A percentile compares a stretch with the other conserved stretches of the same genome.
Conservation (phyloP, 768 basidiomycete genomes). For the Paxillus ammoniavirescens region DNA sequence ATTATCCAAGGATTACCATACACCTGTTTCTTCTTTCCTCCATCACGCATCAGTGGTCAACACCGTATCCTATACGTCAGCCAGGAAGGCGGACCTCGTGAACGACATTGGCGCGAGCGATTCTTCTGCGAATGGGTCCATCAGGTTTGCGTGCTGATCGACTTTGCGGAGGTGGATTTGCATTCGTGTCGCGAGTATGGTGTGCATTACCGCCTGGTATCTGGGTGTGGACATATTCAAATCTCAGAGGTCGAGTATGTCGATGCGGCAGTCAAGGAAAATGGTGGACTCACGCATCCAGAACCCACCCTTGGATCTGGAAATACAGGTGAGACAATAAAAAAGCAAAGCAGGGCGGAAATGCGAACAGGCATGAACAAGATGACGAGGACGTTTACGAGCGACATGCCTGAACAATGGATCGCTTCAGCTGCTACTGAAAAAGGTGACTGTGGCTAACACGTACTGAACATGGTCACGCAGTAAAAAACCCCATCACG, state of each 20-base stretch:
- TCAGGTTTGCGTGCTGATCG: neutral
- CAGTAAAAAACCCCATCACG: neutral
- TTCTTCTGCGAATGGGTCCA: neutral
- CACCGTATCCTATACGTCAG: too few relatives aligned
- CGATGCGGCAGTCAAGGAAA: neutral
- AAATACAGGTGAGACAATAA: neutral
- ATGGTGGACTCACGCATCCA: neutral
- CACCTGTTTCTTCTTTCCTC: too few relatives aligned
- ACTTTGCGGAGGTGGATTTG: constrained; percentile 1
- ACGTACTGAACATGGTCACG: neutral
- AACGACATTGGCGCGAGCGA: neutral
- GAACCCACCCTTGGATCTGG: too few relatives aligned
- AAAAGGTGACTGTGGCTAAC: neutral
- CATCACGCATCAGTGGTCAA: too few relatives aligned
- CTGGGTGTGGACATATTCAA: neutral
- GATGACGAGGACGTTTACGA: too few relatives aligned
- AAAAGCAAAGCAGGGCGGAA: too few relatives aligned
- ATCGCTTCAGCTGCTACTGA: neutral
- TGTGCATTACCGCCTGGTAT: constrained; percentile 2
- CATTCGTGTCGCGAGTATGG: constrained; percentile 1
- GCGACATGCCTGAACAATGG: neutral
- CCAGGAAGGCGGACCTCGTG: too few relatives aligned
- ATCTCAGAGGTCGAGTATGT: too few relatives aligned
- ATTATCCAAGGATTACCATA: too few relatives aligned
- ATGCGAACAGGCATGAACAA: too few relatives aligned